Evolutionary conservation across 495 filamentous ascomycete species (phyloP).

Genomic region (Aspergillus panamensis): DNA sequence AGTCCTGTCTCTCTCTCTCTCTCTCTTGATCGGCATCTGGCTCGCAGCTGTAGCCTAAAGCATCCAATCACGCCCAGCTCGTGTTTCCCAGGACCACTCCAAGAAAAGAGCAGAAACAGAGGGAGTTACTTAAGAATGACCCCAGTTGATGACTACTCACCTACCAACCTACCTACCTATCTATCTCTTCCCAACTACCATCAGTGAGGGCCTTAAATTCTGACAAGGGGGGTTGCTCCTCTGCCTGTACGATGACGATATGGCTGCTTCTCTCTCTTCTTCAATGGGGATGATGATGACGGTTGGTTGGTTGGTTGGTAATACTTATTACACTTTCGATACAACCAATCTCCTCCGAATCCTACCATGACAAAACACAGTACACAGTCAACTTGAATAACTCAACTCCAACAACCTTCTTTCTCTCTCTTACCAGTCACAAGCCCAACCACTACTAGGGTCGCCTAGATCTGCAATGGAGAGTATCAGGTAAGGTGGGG

Average conservation of each 20-base stretch:
- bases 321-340: too few species aligned
- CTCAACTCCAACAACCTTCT: neutral
- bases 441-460: neutral
- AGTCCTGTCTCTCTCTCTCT: neutral
- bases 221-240: neutral
- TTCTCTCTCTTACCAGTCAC: neutral
- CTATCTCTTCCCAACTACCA: too few species aligned
- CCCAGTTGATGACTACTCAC: neutral
- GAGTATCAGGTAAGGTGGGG: neutral
- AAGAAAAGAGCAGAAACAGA: neutral
- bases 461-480: neutral
- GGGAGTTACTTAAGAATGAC: neutral
- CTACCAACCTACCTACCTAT: too few species aligned
- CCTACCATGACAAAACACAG: too few species aligned
- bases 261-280: neutral
- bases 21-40: conserved; percentile 9
- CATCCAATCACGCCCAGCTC: conserved; percentile 12
- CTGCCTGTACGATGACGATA: neutral
- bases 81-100: neutral
- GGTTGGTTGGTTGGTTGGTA: too few species aligned
- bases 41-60: conserved; percentile 13
- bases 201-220: too few species aligned
- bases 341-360: neutral
- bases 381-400: too few species aligned
- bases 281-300: neutral